Evolutionary conservation across 2,329 filamentous ascomycete species (phyloP).

Genomic region (Ambrosiella cleistominuta): DNA sequence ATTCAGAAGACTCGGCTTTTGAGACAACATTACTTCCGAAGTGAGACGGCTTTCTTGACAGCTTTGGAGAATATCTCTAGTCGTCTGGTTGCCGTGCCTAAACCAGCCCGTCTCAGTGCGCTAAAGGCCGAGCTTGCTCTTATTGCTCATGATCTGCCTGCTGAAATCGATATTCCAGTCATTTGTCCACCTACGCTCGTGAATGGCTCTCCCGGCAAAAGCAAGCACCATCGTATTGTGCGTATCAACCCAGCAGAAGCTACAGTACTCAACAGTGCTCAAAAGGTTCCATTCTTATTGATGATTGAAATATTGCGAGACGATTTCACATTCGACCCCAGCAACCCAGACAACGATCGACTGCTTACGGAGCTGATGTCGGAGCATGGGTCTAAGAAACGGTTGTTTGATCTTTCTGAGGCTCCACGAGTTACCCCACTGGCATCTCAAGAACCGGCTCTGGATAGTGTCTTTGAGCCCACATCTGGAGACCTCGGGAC

Average conservation of each 20-base stretch:
- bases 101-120: slow-evolving; percentile 63
- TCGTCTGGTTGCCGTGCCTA: slow-evolving; percentile 65
- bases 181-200: slow-evolving; percentile 61
- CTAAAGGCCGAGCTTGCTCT: slow-evolving; percentile 64
- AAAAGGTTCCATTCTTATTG: slow-evolving; percentile 68
- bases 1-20: slow-evolving; percentile 55
- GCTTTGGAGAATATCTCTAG: slow-evolving; percentile 74
- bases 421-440: slow-evolving; percentile 32
- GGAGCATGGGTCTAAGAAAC: slow-evolving; percentile 37
- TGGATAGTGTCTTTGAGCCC: slow-evolving; percentile 74
- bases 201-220: slow-evolving; percentile 55
- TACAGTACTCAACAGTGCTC: slow-evolving; percentile 70
- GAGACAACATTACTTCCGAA: slow-evolving; percentile 68
- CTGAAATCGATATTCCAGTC: slow-evolving; percentile 68
- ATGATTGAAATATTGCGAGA: slow-evolving; percentile 72
- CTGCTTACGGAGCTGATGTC: slow-evolving; percentile 40
- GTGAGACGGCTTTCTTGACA: slow-evolving; percentile 62
- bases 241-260: slow-evolving; percentile 69
- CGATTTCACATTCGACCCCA: slow-evolving; percentile 68
- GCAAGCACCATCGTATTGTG: slow-evolving; percentile 67
- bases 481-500: slow-evolving; percentile 59
- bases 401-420: slow-evolving; percentile 54
- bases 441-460: slow-evolving; percentile 25
- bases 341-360: slow-evolving; percentile 52
- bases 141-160: slow-evolving; percentile 63